Evolutionary conservation across 768 basidiomycete species (phyloP).

Genomic region (Boletus rex-veris): DNA sequence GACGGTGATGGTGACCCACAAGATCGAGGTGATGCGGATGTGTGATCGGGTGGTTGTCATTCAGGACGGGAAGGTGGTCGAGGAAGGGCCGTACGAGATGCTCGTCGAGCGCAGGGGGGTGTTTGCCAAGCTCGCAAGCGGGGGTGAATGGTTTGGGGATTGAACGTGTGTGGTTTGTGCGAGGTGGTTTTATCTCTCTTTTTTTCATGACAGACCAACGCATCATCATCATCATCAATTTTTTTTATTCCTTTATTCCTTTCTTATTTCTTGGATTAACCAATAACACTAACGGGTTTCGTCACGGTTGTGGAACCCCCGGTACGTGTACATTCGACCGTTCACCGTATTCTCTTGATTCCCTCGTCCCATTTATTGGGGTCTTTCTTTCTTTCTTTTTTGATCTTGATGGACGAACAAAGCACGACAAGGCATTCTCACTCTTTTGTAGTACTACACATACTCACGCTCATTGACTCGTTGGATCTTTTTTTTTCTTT

Average conservation of each 20-base stretch:
- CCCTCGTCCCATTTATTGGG: neutral
- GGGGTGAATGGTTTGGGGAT: constrained; percentile 61
- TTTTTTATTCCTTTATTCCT: neutral
- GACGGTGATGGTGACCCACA: constrained; percentile 92
- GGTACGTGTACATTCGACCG: constrained; percentile 16
- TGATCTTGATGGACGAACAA: neutral
- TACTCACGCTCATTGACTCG: constrained; percentile 19
- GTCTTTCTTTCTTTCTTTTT: neutral
- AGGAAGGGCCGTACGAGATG: constrained; percentile 73
- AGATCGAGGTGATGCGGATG: constrained; percentile 83
- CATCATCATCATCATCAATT: neutral
- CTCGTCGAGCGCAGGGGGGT: constrained; percentile 64
- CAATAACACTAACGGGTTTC: neutral
- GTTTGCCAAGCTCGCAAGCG: constrained; percentile 74
- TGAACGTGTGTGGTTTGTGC: constrained; percentile 4
- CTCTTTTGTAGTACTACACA: constrained; percentile 18
- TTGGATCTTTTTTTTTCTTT: no score
- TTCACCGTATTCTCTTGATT: constrained; percentile 8
- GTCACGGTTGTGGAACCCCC: neutral
- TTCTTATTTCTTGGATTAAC: neutral
- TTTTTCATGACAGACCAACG: neutral
- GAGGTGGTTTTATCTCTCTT: no score
- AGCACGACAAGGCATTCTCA: constrained; percentile 14
- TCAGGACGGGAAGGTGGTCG: constrained; percentile 70
- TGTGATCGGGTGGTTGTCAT: constrained; percentile 88